These are phyloP conservation scores for Oenanthe sinensis DNA, from an alignment of 129 eudicot genomes.

Conservation along the genomic window DNA sequence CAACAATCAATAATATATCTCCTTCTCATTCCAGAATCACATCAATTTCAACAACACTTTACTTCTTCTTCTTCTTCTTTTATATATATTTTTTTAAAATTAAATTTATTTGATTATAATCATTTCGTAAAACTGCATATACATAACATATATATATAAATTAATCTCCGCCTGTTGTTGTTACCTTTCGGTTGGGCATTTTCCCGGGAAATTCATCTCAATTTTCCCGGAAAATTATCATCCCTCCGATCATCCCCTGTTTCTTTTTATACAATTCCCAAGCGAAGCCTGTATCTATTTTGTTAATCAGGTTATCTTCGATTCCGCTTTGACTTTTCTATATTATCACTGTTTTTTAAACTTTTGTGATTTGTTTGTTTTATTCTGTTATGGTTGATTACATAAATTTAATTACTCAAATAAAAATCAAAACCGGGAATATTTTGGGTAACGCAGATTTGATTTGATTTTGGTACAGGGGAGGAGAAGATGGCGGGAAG, in stretches of 20 bases:
- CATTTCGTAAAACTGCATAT: neutral
- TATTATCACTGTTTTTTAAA: no score
- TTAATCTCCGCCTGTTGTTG: neutral
- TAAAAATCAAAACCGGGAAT: neutral
- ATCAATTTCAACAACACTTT: neutral
- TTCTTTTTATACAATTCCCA: no score
- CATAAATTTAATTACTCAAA: neutral
- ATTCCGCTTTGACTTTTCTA: neutral
- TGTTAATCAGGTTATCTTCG: neutral
- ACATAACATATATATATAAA: no score
- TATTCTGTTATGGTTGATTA: no score
- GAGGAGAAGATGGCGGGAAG: conserved; percentile 47
- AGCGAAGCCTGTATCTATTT: neutral
- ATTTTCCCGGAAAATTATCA: conserved; percentile 22
- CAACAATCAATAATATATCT: conserved; percentile 1
- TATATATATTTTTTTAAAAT: neutral
- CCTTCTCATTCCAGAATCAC: conserved; percentile 7
- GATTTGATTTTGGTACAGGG: neutral
- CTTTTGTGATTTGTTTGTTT: neutral
- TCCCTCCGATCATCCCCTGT: conserved; percentile 6
- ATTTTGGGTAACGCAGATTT: neutral
- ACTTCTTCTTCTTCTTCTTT: neutral
- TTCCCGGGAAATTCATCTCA: conserved; percentile 25
- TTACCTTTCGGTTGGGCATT: conserved; percentile 23
- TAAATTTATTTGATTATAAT: neutral